Evolutionary conservation across 179 eudicot genomes (phyloP).

Genomic region (Spinacia oleracea): DNA sequence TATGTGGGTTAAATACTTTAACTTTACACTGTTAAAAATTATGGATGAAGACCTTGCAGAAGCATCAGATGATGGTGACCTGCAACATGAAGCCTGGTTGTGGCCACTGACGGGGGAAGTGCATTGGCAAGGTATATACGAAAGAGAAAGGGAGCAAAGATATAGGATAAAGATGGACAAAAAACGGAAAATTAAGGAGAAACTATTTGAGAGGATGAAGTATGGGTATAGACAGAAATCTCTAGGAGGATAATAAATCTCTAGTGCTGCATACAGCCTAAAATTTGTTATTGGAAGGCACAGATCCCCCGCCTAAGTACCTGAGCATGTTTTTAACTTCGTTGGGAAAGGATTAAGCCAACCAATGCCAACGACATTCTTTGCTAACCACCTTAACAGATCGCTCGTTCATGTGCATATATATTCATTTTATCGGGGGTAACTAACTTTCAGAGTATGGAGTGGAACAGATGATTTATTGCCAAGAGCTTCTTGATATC

Average conservation of each 20-base stretch:
- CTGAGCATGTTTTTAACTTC: not conserved
- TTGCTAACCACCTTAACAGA: slow-evolving; percentile 28
- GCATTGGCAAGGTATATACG: slow-evolving; percentile 93
- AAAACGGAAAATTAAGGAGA: slow-evolving; percentile 83
- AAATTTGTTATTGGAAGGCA: not conserved
- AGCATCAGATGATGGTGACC: slow-evolving; percentile 78
- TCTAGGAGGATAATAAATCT: slow-evolving; percentile 49
- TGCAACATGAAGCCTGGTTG: slow-evolving; percentile 70
- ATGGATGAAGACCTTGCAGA: slow-evolving; percentile 99
- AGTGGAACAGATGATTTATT: not conserved
- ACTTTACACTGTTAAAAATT: slow-evolving; percentile 60
- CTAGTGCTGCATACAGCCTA: not conserved
- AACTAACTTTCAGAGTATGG: slow-evolving; percentile 2
- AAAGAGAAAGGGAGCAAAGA: slow-evolving; percentile 88
- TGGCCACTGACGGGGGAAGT: slow-evolving; percentile 97
- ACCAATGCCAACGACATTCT: slow-evolving; percentile 25
- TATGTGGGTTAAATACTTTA: slow-evolving; percentile 90
- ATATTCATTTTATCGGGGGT: slow-evolving; percentile 22
- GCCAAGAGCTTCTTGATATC: slow-evolving; percentile 5
- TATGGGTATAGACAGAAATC: slow-evolving; percentile 83
- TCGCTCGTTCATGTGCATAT: slow-evolving; percentile 24
- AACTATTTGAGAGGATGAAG: slow-evolving; percentile 64
- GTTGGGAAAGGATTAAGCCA: slow-evolving; percentile 16
- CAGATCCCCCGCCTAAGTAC: not conserved
- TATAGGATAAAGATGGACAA: slow-evolving; percentile 93